Conservation (phyloP, 805 yeast species). For the Kodamaea jinghongensis region DNA sequence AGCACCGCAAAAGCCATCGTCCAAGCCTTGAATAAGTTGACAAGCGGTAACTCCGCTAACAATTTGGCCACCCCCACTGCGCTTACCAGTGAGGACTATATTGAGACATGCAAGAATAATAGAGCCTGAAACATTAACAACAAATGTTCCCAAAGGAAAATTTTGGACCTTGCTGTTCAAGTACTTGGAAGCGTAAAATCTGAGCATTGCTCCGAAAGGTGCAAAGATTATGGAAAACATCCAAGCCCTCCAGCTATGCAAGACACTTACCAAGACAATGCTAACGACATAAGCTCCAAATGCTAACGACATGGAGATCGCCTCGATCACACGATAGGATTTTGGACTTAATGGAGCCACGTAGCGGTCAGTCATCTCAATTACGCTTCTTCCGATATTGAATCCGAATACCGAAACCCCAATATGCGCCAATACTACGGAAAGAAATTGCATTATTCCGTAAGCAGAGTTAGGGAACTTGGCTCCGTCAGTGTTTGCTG, state of each 20-base stretch:
- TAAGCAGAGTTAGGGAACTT: too few species aligned
- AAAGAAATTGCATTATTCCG: slow-evolving; percentile 72
- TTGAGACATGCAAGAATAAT: slow-evolving; percentile 42
- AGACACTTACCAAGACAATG: slow-evolving; percentile 26
- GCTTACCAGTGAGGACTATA: slow-evolving; percentile 22
- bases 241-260: slow-evolving; percentile 66
- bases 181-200: slow-evolving; percentile 53
- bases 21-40: slow-evolving; percentile 52
- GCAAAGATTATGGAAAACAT: slow-evolving; percentile 64
- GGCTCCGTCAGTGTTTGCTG: slow-evolving; percentile 1
- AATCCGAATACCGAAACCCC: slow-evolving; percentile 60
- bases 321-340: slow-evolving; percentile 22
- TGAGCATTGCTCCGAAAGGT: slow-evolving; percentile 62
- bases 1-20: slow-evolving; percentile 68
- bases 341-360: slow-evolving; percentile 16
- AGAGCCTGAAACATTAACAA: slow-evolving; percentile 30
- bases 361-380: slow-evolving; percentile 22
- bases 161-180: slow-evolving; percentile 41
- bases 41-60: slow-evolving; percentile 38
- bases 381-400: slow-evolving; percentile 54
- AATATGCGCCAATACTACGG: slow-evolving; percentile 60
- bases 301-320: slow-evolving; percentile 20
- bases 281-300: slow-evolving; percentile 25
- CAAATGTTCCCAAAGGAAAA: slow-evolving; percentile 56
- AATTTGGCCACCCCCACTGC: slow-evolving; percentile 40